Evolutionary conservation across 371 early-diverging fungal genomes (phyloP), one percentile per base, ranked within the genome.

Genomic region (Mortierella sp.): DNA sequence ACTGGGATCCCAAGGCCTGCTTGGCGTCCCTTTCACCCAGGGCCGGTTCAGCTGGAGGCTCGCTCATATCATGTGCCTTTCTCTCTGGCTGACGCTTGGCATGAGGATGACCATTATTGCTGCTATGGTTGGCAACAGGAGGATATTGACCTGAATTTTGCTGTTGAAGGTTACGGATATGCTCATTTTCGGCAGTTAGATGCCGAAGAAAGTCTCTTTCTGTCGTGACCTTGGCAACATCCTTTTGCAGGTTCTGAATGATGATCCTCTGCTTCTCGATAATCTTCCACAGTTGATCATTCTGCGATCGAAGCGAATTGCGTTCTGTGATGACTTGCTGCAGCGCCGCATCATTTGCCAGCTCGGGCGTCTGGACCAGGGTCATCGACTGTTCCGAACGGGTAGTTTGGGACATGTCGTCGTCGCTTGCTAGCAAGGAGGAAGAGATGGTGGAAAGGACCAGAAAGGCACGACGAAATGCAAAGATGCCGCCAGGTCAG

Each of bases 281-380:
- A 67, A 96, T 92, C 74, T 90, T 93, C 94, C 95, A 96, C 29
- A 97, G 89, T 70, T 93, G 93, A 53, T 93, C 93, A 66, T 95
- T 96, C 75, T 97, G 96, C 37, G 76, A 74, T 46, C 90, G 84
- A 62, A 92, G 84, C 2, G 87, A 81, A 74, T 91, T 86, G 47
- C 93, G 87, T 66, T 93, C 92, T 18, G 72, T 60, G 25, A 83
- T 64, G 59, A 81, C 60, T 50, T 80, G 80, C 52, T 80, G 60
- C 68, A 80, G 50, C 63, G 72, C 65, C 53, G 83, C 64, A 64
- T 66, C 65, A 62, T 64, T 64, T 28, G 57, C 70, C 66, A 52
- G 47, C 28, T 66, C 68, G n/a, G 55, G 59, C 11, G 64, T 63
- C 56, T 74, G 65, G 57, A 72, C 79, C 60, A 62, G 70, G 47